Percentiles rank a stretch among this genome's conserved stretches.
These are phyloP conservation scores for Termitomyces sp. DNA, from an alignment of 768 basidiomycete species.

Conservation along the genomic window DNA sequence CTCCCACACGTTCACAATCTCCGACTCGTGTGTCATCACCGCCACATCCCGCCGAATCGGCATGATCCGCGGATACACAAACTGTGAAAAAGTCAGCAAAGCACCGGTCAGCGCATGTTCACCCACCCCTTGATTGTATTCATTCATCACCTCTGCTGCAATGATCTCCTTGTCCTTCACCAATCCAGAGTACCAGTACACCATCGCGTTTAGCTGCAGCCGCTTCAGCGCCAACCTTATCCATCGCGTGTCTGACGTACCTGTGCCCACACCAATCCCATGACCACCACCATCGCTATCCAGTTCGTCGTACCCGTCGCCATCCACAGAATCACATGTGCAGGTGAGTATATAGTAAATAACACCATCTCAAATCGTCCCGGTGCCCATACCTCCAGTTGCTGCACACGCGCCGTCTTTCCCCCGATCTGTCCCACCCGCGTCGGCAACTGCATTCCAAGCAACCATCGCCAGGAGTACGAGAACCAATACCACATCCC, in stretches of 20 bases:
- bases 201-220: conserved; percentile 42
- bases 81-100: conserved; percentile 34
- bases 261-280: conserved; percentile 63
- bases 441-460: conserved; percentile 51
- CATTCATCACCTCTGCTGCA: conserved; percentile 75
- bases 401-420: conserved; percentile 56
- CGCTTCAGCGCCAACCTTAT: not conserved
- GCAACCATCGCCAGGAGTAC: conserved; percentile 59
- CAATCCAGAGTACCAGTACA: conserved; percentile 53
- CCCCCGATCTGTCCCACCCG: conserved; percentile 28
- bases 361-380: conserved; percentile 64
- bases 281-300: conserved; percentile 64
- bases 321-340: conserved; percentile 70
- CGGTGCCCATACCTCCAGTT: conserved; percentile 76
- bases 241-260: conserved; percentile 25
- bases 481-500: conserved; percentile 49
- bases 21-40: conserved; percentile 83
- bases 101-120: not conserved
- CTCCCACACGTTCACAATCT: conserved; percentile 62
- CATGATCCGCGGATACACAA: conserved; percentile 78
- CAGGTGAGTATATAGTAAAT: conserved; percentile 76
- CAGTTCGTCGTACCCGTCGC: conserved; percentile 68
- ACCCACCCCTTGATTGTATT: conserved; percentile 76
- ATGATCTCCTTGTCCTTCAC: conserved; percentile 74
- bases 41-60: conserved; percentile 73